Evolutionary conservation across 306 rosid genomes (phyloP).

Genomic region (Dalbergia cochinchinensis): DNA sequence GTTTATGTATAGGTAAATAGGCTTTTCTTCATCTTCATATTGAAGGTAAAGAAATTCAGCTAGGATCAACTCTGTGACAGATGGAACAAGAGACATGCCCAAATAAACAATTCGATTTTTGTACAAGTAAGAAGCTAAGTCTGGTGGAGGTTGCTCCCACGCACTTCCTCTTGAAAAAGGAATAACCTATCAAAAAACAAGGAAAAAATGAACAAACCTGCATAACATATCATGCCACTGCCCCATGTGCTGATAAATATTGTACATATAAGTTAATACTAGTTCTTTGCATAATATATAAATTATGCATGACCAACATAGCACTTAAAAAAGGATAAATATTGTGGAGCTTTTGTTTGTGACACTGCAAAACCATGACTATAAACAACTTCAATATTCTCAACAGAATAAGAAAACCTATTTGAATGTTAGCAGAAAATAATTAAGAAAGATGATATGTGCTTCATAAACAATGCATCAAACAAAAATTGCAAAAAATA

Average conservation of each 20-base stretch:
- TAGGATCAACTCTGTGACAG: slow-evolving; percentile 90
- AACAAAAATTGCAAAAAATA: not conserved
- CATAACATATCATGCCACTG: slow-evolving; percentile 33
- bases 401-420: slow-evolving; percentile 5
- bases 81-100: slow-evolving; percentile 96
- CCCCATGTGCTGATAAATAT: slow-evolving; percentile 26
- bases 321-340: slow-evolving; percentile 10
- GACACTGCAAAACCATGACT: slow-evolving; percentile 35
- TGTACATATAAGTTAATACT: not conserved
- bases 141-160: slow-evolving; percentile 98
- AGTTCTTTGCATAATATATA: slow-evolving; percentile 18
- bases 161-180: slow-evolving; percentile 90
- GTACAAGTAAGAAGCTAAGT: slow-evolving; percentile 89
- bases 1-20: slow-evolving; percentile 88
- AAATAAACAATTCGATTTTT: slow-evolving; percentile 90
- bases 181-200: slow-evolving; percentile 74
- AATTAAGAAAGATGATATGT: not conserved
- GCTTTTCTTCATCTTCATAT: slow-evolving; percentile 78
- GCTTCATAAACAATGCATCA: not conserved
- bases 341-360: not conserved
- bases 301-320: slow-evolving; percentile 10
- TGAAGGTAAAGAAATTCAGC: slow-evolving; percentile 96
- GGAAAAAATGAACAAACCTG: slow-evolving; percentile 14
- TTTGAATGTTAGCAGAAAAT: not conserved
- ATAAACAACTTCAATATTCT: not conserved